These are phyloP conservation scores for Skeletonema marinoi DNA, from an alignment of 108 stramenopile genomes.

Conservation along the genomic window DNA sequence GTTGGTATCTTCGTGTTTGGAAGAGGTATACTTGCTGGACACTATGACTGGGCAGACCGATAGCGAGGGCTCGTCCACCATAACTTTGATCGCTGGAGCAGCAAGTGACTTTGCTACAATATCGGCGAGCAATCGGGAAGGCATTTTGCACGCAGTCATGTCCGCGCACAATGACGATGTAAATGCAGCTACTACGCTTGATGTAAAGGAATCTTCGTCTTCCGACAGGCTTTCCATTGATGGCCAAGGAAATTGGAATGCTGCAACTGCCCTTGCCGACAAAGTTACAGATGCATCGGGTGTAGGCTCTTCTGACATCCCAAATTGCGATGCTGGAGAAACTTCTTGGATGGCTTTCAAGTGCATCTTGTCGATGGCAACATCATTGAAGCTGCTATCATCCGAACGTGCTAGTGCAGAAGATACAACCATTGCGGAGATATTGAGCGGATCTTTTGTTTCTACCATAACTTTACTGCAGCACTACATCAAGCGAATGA, in stretches of 20 bases:
- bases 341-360: constrained; percentile 52
- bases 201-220: background rate
- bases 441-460: constrained; percentile 67
- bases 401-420: background rate
- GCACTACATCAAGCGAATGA: constrained; percentile 83
- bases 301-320: constrained; percentile 22
- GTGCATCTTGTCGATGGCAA: constrained; percentile 33
- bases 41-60: background rate
- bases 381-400: constrained; percentile 28
- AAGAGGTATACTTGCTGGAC: constrained; percentile 26
- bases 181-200: background rate
- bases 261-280: constrained; percentile 33
- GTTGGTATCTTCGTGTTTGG: constrained; percentile 44
- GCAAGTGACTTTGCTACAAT: constrained; percentile 82
- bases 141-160: constrained; percentile 68
- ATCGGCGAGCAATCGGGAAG: constrained; percentile 72
- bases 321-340: constrained; percentile 42
- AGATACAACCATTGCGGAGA: constrained; percentile 3
- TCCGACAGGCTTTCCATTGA: constrained; percentile 15
- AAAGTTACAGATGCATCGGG: constrained; percentile 28
- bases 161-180: constrained; percentile 56
- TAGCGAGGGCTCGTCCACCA: constrained; percentile 3
- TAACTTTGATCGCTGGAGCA: constrained; percentile 60
- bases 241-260: constrained; percentile 22
- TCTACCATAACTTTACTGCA: constrained; percentile 77